These are phyloP conservation scores for Hanseniaspora occidentalis DNA, from an alignment of 805 yeast species.

Conservation along the genomic window DNA sequence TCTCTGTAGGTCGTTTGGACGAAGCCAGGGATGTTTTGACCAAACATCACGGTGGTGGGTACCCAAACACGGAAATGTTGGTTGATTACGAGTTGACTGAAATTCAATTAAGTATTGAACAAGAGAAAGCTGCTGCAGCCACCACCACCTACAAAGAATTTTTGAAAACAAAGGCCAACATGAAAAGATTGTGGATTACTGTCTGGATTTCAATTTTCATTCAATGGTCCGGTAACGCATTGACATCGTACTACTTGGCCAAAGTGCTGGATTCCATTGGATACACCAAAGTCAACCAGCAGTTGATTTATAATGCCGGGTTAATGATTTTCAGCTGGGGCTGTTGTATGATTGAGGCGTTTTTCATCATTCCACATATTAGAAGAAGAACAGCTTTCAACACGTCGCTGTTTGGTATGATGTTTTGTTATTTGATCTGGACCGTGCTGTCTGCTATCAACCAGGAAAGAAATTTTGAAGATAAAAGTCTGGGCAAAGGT, in stretches of 20 bases:
- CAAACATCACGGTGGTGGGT: conserved; percentile 4
- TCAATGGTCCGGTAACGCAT: conserved; percentile 40
- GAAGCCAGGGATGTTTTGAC: conserved; percentile 32
- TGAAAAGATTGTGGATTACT: conserved; percentile 30
- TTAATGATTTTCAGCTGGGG: conserved; percentile 35
- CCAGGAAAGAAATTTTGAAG: conserved; percentile 28
- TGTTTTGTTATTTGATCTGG: conserved; percentile 29
- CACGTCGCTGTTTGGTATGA: conserved; percentile 25
- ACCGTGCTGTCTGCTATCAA: conserved; percentile 36
- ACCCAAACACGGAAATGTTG: background rate
- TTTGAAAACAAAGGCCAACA: conserved; percentile 27
- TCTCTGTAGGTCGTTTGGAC: conserved; percentile 29
- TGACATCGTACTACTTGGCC: conserved; percentile 37
- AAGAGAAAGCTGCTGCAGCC: conserved; percentile 25
- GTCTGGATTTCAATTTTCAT: conserved; percentile 24
- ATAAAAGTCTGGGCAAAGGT: conserved; percentile 31
- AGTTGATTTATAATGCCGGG: conserved; percentile 38
- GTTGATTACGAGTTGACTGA: conserved; percentile 5
- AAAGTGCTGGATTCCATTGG: conserved; percentile 41
- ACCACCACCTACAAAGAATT: conserved; percentile 27
- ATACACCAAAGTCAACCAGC: conserved; percentile 31
- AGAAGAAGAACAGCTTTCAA: conserved; percentile 28
- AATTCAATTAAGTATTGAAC: conserved; percentile 28
- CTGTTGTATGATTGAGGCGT: conserved; percentile 20
- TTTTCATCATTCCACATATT: conserved; percentile 18